Base-by-base conservation (phyloP, 345 rosid species). In the Carallia brachiata region DNA sequence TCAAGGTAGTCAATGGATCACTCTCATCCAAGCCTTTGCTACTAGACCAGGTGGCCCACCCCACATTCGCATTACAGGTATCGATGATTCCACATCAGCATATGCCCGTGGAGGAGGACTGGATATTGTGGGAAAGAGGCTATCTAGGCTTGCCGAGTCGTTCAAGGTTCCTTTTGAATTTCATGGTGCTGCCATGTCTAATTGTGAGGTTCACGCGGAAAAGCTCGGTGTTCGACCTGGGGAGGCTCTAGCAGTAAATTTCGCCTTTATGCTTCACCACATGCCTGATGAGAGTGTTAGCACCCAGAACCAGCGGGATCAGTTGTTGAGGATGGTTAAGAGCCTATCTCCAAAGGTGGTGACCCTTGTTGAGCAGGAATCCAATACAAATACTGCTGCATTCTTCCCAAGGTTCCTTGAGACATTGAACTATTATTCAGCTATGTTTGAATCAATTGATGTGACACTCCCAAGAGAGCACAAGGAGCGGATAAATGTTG, bases 31-130 rank as follows among this genome's bases (percentile, higher is more conserved):
- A 76, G 98, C 98, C 6, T 93, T 93, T 71, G 93, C 98, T 23
- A 96, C 96, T 52, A 88, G 93, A 66, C 98, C 92, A 16, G 84
- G 97, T 19, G 97, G 98, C 59, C 88, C 96, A 36, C 98, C 97
- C 19, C 87, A 73, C 75, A 90, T 93, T 57, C 84, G 93, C 23
- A 88, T 93, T 57, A 93, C 97, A 10, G 92, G 93, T 6, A 77
- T 88, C 3, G 96, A 86, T 73, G 97, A 87, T 78, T 81, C 84
- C 48, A 78, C 81, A 5, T 93, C 98, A 17, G 96, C 97, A 3
- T 87, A 90, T 86, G 98, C 98, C 37, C 93, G 96, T 64, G 97
- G 86, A 70, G 91, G 91, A 52, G 90, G 87, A 57, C 78, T 85
- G 68, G 69, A 72, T 71, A 86, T 86, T 55, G 95, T 90, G 19